Evolutionary conservation across 78 protist species (phyloP), one percentile per base, ranked within the genome.

Genomic region (Speleostelium caveatum): DNA sequence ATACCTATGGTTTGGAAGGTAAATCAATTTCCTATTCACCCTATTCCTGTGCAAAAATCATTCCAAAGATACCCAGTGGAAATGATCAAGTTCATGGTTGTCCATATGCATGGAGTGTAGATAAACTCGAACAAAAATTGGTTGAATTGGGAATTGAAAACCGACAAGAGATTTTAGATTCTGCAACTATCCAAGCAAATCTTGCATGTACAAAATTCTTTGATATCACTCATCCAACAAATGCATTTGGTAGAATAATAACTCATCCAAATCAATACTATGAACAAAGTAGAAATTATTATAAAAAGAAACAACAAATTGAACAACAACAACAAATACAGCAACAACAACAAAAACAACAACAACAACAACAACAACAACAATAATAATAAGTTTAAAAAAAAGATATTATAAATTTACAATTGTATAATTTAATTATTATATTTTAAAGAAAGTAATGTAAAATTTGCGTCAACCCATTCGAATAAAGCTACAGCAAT

Each of bases 1-100:
- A 97, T 79, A 96, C 76, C 85, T 97, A 97, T 30, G 98, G 98
- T 36, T 72, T 75, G 30, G 98, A 97, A 38, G 98, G 97, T 49
- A 94, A 95, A 83, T 79, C 95, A 30, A 39, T 61, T 16, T 66
- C 92, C 35, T 97, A 93, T 76, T 66, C 89, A 10, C 96, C 98
- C 10, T 85, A 74, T 45, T 24, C 73, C 2, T 90, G 97, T 69
- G 1, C 32, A n/a, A 87, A 85, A 63, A 93, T 95, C 86, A 72
- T 89, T 33, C 17, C 41, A 30, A 88, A 74, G 30, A 10, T 66
- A 19, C 87, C 85, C 0, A 28, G 0, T 39, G 67, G 55, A 8
- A 32, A 3, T 3, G 71, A 55, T 2, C 65, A 75, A 69, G 67
- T 68, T 19, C 94, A 87, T 49, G 94, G 94, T n/a, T 87, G 94